Evolutionary conservation across 129 eudicot genomes (phyloP).

Genomic region (Glebionis coronaria): DNA sequence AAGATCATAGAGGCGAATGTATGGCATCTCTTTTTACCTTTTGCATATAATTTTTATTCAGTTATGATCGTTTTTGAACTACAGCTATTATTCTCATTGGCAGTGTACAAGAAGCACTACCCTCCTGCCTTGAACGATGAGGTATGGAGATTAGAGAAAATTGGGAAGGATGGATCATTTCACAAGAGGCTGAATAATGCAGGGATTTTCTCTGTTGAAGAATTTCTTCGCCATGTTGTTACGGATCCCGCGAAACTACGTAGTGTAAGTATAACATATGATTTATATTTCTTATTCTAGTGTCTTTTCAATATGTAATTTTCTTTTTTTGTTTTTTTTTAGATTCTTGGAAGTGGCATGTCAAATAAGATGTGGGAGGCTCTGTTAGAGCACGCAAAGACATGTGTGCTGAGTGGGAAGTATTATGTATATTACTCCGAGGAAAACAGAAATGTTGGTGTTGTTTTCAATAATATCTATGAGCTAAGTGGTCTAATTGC

Average conservation of each 20-base stretch:
- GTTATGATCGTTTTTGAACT: not conserved
- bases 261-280: constrained; percentile 43
- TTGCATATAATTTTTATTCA: not conserved
- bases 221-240: constrained; percentile 74
- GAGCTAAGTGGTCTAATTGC: constrained; percentile 84
- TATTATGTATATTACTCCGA: constrained; percentile 74
- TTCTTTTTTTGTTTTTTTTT: not conserved
- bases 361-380: constrained; percentile 98
- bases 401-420: constrained; percentile 80
- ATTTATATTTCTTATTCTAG: not conserved
- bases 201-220: constrained; percentile 73
- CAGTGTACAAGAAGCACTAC: constrained; percentile 92
- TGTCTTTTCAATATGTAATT: not conserved
- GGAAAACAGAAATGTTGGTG: constrained; percentile 66
- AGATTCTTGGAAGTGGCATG: constrained; percentile 98
- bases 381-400: constrained; percentile 81
- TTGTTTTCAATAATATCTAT: constrained; percentile 76
- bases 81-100: constrained; percentile 2
- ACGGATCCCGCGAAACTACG: constrained; percentile 63
- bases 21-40: constrained; percentile 21
- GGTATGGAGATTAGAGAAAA: constrained; percentile 95
- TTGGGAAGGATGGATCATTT: constrained; percentile 92
- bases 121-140: constrained; percentile 86
- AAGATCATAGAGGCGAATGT: constrained; percentile 97
- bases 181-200: constrained; percentile 73